Percentiles rank a stretch among this genome's conserved stretches.
Evolutionary conservation across 345 rosid genomes (phyloP).

Genomic region (Excoecaria cochinchinensis): DNA sequence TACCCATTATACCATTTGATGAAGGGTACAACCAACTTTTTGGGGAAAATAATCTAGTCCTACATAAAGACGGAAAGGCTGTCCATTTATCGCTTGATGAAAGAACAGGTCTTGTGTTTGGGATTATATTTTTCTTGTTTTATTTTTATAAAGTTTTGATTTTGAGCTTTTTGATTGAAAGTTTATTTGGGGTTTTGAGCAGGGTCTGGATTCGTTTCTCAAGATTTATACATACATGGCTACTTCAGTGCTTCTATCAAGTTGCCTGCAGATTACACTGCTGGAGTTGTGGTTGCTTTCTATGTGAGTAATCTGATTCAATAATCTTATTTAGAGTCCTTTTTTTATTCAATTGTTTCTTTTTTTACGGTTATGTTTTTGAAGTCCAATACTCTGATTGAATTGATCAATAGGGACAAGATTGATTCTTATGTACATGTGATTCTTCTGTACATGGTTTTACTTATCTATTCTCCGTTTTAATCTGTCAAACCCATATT

Average conservation of each 20-base stretch:
- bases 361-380: background rate
- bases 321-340: background rate
- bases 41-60: constrained; percentile 73
- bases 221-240: constrained; percentile 89
- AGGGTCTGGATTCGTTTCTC: constrained; percentile 98
- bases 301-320: constrained; percentile 59
- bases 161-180: background rate
- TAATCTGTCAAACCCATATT: background rate
- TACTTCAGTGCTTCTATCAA: constrained; percentile 91
- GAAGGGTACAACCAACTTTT: constrained; percentile 90
- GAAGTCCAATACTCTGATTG: background rate
- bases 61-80: constrained; percentile 73
- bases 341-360: too few species aligned
- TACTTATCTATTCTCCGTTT: background rate
- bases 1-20: constrained; percentile 71
- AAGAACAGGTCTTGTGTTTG: constrained; percentile 58
- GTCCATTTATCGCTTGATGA: constrained; percentile 85
- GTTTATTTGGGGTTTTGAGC: constrained; percentile 19
- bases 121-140: background rate
- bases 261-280: constrained; percentile 94
- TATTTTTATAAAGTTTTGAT: background rate
- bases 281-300: constrained; percentile 97
- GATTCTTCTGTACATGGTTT: background rate
- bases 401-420: background rate
- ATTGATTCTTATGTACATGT: background rate